Conservation (phyloP, 169 alveolate genomes). For the Theileria equi region DNA sequence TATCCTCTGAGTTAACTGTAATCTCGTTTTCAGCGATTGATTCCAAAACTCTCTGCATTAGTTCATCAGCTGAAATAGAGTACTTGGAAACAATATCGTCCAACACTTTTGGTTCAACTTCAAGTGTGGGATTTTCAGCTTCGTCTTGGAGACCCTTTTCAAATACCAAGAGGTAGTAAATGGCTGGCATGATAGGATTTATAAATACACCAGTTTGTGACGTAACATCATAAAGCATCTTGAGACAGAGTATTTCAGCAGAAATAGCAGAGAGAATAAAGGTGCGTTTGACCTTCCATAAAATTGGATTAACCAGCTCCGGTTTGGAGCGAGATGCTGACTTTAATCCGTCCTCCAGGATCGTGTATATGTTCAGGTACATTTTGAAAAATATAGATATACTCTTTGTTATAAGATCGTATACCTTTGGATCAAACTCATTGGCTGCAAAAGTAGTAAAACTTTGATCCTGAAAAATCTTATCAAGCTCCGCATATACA, state of each 20-base stretch:
- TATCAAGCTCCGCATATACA: too few species aligned
- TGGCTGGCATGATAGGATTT: neutral
- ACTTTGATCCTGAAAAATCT: too few species aligned
- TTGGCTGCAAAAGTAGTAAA: too few species aligned
- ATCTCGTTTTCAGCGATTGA: constrained; percentile 11
- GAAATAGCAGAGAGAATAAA: neutral
- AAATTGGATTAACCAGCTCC: too few species aligned
- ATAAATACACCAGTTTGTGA: neutral
- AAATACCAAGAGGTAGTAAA: neutral
- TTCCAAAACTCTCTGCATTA: neutral
- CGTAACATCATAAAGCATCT: neutral
- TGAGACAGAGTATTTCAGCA: neutral
- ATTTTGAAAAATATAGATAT: too few species aligned
- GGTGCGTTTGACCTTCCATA: neutral
- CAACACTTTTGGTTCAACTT: neutral
- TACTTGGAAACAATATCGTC: neutral
- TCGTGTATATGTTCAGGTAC: too few species aligned
- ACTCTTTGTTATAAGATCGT: too few species aligned
- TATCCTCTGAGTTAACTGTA: neutral
- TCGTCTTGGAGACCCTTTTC: neutral
- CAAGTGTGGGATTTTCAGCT: neutral
- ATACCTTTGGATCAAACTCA: too few species aligned
- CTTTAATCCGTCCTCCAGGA: too few species aligned
- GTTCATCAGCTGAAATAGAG: neutral
- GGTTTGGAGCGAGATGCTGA: too few species aligned